phyloP scores from a whole-genome alignment of 257 asterid species.

The Agastache rugosa region DNA sequence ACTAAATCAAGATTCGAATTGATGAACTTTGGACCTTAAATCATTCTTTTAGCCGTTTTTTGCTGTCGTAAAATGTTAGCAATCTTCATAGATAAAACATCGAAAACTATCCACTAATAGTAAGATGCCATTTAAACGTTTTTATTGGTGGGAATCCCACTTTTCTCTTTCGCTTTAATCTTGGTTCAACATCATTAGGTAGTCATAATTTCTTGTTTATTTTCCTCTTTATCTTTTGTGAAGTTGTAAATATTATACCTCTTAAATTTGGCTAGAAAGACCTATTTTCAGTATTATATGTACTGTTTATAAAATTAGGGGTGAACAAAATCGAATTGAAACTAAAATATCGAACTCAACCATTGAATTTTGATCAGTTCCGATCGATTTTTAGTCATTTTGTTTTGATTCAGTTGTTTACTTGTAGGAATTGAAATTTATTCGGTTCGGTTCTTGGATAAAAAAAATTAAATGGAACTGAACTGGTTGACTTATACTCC shows the following conservation, averaged over 20 bases:
- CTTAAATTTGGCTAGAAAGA: background rate
- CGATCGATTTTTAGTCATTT: too few relatives aligned
- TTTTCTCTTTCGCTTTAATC: slow-evolving; percentile 18
- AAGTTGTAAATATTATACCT: background rate
- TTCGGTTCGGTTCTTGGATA: too few relatives aligned
- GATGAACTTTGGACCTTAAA: background rate
- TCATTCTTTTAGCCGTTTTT: slow-evolving; percentile 26
- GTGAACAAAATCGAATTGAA: too few relatives aligned
- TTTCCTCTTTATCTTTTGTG: background rate
- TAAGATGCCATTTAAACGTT: slow-evolving; percentile 5
- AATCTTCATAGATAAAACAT: slow-evolving; percentile 13
- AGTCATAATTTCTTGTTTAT: slow-evolving; percentile 30
- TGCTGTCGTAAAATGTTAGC: slow-evolving; percentile 9
- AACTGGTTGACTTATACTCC: too few relatives aligned
- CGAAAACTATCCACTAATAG: background rate
- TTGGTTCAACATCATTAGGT: slow-evolving; percentile 30
- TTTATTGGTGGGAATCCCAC: slow-evolving; percentile 1
- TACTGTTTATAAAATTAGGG: too few relatives aligned
- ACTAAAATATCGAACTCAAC: too few relatives aligned
- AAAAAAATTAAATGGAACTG: too few relatives aligned
- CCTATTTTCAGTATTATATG: background rate
- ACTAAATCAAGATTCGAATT: background rate
- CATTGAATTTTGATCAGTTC: too few relatives aligned
- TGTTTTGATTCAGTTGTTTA: too few relatives aligned
- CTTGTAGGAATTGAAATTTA: too few relatives aligned